Evolutionary conservation across 148 eudicot species (phyloP), one percentile per base, ranked within the genome.

Genomic region (Pouteria glomerata): DNA sequence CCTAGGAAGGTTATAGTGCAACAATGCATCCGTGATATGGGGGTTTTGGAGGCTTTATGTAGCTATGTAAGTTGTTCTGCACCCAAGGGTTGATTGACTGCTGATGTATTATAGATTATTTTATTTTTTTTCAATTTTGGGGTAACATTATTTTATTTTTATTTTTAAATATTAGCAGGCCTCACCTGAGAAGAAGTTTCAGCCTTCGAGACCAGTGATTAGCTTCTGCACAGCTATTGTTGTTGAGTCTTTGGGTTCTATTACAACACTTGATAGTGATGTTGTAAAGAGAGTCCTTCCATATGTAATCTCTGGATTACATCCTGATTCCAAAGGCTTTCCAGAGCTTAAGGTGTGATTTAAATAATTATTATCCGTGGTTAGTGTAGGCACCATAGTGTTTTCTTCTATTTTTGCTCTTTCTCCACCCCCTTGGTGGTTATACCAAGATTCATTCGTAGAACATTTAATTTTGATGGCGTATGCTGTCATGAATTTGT

Each of bases 1-100:
- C 93, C 98, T 19, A 80, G 98, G 82, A 82, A 89, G 67, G 83
- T 89, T 78, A 83, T 95, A 72, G 98, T 91, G 69, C 93, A 88
- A 78, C 97, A 95, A 69, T 89, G 98, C 76, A 68, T 79, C 12
- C 81, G 88, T 68, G 98, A 95, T 69, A 56, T 80, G 74, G 93
- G 97, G 63, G 80, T 95, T 77, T 73, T 95, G 58, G 96, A 89
- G 74, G 85, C 71, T 53, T 74, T 91, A 42, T 89, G 97, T 85
- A 73, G 75, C 66, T 84, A 85, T 76, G 91, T 85, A 78, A 73
- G 86, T 69, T 33, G 11, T 56, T 34, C 63, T 57, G 10, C 55
- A 55, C 37, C 8, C 27, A 44, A 34, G 45, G 35, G 24, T 68
- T 21, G 55, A 10, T 73, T 50, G 27, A 52, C 18, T 37, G 61